phyloP scores from a whole-genome alignment of 371 early-diverging fungal species.

The Circinella umbellata region DNA sequence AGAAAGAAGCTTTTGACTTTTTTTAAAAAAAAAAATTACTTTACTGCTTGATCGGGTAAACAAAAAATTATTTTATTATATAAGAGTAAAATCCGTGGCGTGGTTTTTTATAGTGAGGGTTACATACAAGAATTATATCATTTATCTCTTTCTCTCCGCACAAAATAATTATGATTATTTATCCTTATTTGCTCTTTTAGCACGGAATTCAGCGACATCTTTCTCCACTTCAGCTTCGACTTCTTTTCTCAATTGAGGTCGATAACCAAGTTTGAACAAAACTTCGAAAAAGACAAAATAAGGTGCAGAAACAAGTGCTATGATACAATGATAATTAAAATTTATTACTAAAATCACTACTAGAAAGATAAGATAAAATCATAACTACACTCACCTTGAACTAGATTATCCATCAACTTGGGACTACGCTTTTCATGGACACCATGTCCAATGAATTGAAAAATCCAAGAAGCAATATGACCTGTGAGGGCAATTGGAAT shows the following conservation, averaged over 20 bases:
- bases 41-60: background rate
- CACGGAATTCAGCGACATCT: constrained; percentile 70
- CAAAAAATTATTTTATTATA: too few relatives aligned
- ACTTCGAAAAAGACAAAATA: constrained; percentile 93
- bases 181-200: constrained; percentile 15
- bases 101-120: too few relatives aligned
- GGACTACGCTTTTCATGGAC: constrained; percentile 89
- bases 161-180: background rate
- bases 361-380: background rate
- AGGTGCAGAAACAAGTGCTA: constrained; percentile 91
- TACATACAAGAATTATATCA: too few relatives aligned
- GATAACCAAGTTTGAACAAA: constrained; percentile 87
- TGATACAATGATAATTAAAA: background rate
- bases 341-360: background rate
- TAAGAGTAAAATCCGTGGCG: too few relatives aligned
- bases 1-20: too few relatives aligned
- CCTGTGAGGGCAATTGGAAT: constrained; percentile 55
- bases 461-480: constrained; percentile 81
- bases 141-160: too few relatives aligned
- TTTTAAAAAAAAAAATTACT: background rate
- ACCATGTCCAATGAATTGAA: constrained; percentile 92
- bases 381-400: constrained; percentile 64
- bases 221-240: constrained; percentile 64
- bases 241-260: constrained; percentile 70
- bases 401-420: constrained; percentile 83